Base-by-base conservation (phyloP, 2,329 filamentous ascomycete species). In the Leptographium wingfieldii region DNA sequence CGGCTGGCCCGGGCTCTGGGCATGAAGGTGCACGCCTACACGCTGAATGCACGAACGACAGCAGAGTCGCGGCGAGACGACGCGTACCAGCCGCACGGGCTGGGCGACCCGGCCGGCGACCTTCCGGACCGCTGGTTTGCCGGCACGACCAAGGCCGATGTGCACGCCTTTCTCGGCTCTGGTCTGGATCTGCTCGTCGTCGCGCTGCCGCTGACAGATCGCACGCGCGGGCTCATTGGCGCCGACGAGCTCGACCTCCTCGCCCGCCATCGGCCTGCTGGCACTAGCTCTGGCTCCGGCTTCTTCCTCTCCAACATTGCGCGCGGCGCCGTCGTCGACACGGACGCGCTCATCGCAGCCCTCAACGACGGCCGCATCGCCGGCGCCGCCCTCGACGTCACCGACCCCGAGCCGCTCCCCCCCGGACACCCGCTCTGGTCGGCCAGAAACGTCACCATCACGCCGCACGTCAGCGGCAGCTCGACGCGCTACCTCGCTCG, bases 401-500 rank as follows among this genome's bases (percentile, higher is more conserved):
- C 88, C 2, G 87, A 92, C 62, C 88, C 88, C 0, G 89, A 92
- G 70, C 89, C 89, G 0, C 69, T 92, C 63, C 87, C 87, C 0
- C 71, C 76, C 3, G 81, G 85, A 3, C 82, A 88, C 68, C 79
- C 81, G 63, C 72, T 92, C 56, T 92, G 88, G 88, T 78, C 75
- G 31, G 75, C 85, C 19, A 80, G 81, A 62, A 90, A 91, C 69
- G 76, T 86, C 19, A 79, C 86, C 57, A 80, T 92, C 54, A 79
- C 77, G 29, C 78, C 78, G n/a, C 78, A 80, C 62, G 68, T 79
- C 11, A 78, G 76, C 57, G 75, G 74, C 0, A 64, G 63, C 4
- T 77, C 76, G 9, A 71, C 68, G 0, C 67, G 68, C 10, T 79
- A 79, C 57, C 67, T 66, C 49, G 68, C 71, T 22, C 67, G 77